Base-by-base conservation (phyloP, 2,329 filamentous ascomycete species). In the Dothiorella sarmentorum region DNA sequence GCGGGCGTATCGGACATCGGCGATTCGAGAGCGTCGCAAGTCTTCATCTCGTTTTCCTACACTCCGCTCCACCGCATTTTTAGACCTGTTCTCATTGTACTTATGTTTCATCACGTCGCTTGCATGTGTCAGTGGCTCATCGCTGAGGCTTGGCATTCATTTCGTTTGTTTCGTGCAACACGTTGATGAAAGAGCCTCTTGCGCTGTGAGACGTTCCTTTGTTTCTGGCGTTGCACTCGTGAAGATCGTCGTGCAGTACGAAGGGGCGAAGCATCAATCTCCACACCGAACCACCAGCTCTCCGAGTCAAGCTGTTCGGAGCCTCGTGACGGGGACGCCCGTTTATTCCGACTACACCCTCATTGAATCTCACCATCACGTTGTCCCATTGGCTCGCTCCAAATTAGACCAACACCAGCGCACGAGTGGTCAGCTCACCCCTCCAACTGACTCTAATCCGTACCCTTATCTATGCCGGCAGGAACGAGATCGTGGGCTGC, bases 11-110 rank as follows among this genome's bases (percentile, higher is more conserved):
- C 40, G 40, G 18, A 20, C 49, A 53, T 53, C 49, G 49, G 49
- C 49, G 49, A 53, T 53, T 38, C 49, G n/a, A 29, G 49, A 53
- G 40, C 49, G 49, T 40, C 49, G 49, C 43, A 45, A 26, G 15
- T 52, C 33, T 38, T 53, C 49, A 53, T 53, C 49, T 53, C 49
- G 49, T 53, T 53, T 53, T 52, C 33, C 26, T 27, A 33, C 44
- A 7, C 20, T 24, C 24, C 24, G 24, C 45, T 35, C 29, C 47
- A 18, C 22, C 47, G 47, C 47, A 37, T 29, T 53, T 53, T 53
- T 53, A 29, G 20, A 24, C 18, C 22, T 7, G 31, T 35, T 13
- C 33, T 33, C 47, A 38, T 45, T 6, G 37, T 15, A 15, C 43
- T 4, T 31, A 22, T 20, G 45, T 51, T 51, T 51, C 45, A n/a